Conservation (phyloP, 371 early-diverging fungal genomes). For the Entomophthora muscae region DNA sequence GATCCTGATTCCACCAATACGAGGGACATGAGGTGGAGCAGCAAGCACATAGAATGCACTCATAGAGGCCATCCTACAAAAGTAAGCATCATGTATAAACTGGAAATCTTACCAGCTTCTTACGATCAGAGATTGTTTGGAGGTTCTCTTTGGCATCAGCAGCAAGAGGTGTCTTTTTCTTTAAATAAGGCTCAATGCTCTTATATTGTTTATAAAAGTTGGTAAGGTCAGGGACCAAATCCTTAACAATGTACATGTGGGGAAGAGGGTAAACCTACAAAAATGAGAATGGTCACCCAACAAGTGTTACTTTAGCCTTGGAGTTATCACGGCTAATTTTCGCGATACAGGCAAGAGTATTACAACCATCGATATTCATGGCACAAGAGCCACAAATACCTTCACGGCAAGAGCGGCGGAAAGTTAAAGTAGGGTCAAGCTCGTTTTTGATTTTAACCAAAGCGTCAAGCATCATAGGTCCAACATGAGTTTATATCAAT, state of each 20-base stretch:
- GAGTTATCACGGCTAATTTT: conserved; percentile 54
- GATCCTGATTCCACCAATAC: too few species aligned
- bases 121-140: conserved; percentile 81
- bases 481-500: conserved; percentile 78
- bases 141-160: conserved; percentile 63
- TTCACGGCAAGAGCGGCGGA: conserved; percentile 47
- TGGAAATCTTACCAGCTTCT: conserved; percentile 52
- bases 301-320: conserved; percentile 18
- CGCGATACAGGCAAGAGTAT: conserved; percentile 85
- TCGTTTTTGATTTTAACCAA: conserved; percentile 93
- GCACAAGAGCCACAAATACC: conserved; percentile 93
- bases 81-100: neutral
- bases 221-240: conserved; percentile 79
- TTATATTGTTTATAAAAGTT: conserved; percentile 95
- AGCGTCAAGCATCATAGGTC: conserved; percentile 91
- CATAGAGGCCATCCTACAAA: conserved; percentile 75
- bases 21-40: conserved; percentile 92
- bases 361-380: conserved; percentile 90
- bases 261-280: conserved; percentile 89
- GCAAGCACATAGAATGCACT: conserved; percentile 95
- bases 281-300: neutral
- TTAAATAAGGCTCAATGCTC: conserved; percentile 83
- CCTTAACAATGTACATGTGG: conserved; percentile 82
- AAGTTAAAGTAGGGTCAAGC: conserved; percentile 75
- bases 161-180: conserved; percentile 54